Conservation (phyloP, 345 rosid genomes). For the Sonneratia caseolaris region DNA sequence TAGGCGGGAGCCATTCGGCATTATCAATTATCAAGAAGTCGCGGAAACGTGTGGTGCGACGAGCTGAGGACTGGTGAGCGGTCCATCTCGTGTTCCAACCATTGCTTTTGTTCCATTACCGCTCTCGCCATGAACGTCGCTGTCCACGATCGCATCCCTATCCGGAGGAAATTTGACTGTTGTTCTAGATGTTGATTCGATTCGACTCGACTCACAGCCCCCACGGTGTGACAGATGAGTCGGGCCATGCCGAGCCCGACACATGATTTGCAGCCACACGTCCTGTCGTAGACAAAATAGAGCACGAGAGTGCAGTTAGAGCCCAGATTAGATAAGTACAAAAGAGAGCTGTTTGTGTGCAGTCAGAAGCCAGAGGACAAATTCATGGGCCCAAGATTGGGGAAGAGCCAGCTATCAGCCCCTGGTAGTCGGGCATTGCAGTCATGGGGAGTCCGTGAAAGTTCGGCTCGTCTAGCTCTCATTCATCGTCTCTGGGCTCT, state of each 20-base stretch:
- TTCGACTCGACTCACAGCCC: background rate
- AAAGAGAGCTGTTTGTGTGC: too few relatives aligned
- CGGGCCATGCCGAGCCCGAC: background rate
- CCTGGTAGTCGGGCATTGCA: too few relatives aligned
- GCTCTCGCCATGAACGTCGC: slow-evolving; percentile 11
- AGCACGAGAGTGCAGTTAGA: too few relatives aligned
- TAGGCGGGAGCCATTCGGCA: background rate
- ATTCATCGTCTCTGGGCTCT: too few relatives aligned
- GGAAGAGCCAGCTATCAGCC: too few relatives aligned
- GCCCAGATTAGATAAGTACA: too few relatives aligned
- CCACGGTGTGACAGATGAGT: background rate
- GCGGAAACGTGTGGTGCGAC: background rate
- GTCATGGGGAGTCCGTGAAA: too few relatives aligned
- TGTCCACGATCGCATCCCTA: background rate
- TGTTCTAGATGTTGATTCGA: background rate
- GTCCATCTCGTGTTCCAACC: slow-evolving; percentile 18
- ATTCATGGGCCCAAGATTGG: too few relatives aligned
- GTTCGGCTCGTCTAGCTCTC: too few relatives aligned
- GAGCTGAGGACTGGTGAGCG: slow-evolving; percentile 8
- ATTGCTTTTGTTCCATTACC: background rate
- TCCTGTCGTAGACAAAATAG: too few relatives aligned
- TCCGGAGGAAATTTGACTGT: background rate
- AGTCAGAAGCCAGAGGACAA: too few relatives aligned
- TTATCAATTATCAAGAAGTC: background rate
- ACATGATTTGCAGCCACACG: too few relatives aligned